A percentile compares a stretch with the other conserved stretches of the same genome.
Evolutionary conservation across 2,329 filamentous ascomycete species (phyloP).

Genomic region (Trichoderma semiorbis): DNA sequence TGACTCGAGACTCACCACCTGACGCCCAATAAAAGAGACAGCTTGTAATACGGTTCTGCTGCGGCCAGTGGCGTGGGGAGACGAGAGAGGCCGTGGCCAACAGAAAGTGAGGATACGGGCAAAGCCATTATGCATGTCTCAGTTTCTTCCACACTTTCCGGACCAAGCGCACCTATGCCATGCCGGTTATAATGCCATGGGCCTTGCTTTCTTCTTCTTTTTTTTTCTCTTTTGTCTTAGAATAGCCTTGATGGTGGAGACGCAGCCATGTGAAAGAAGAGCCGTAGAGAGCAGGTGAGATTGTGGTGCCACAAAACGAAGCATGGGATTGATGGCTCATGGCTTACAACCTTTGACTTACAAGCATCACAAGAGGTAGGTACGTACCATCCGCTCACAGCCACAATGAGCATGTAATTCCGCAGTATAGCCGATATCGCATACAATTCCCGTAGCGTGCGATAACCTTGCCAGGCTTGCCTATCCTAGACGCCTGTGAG

Average conservation of each 20-base stretch:
- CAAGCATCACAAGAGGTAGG: neutral
- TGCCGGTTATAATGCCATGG: neutral
- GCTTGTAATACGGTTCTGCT: slow-evolving; percentile 12
- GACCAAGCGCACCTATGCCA: slow-evolving; percentile 16
- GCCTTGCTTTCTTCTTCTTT: neutral
- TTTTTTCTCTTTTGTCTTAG: neutral
- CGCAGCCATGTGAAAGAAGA: neutral
- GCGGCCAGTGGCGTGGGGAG: slow-evolving; percentile 18
- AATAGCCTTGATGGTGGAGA: neutral
- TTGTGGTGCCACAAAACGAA: neutral
- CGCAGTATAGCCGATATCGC: neutral
- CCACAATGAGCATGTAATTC: neutral
- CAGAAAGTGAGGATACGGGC: slow-evolving; percentile 19
- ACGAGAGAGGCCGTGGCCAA: slow-evolving; percentile 10
- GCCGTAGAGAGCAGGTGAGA: neutral
- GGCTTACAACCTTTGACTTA: neutral
- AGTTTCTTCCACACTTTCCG: slow-evolving; percentile 21
- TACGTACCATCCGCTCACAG: neutral
- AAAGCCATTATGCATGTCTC: slow-evolving; percentile 28
- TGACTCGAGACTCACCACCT: slow-evolving; percentile 17
- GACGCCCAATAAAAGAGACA: slow-evolving; percentile 18
- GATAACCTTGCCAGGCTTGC: slow-evolving; percentile 8
- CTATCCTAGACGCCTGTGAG: slow-evolving; percentile 28
- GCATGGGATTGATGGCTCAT: neutral
- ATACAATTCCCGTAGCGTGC: neutral